Evolutionary conservation across 2,329 filamentous ascomycete genomes (phyloP).

Genomic region (Davidsoniella australis): DNA sequence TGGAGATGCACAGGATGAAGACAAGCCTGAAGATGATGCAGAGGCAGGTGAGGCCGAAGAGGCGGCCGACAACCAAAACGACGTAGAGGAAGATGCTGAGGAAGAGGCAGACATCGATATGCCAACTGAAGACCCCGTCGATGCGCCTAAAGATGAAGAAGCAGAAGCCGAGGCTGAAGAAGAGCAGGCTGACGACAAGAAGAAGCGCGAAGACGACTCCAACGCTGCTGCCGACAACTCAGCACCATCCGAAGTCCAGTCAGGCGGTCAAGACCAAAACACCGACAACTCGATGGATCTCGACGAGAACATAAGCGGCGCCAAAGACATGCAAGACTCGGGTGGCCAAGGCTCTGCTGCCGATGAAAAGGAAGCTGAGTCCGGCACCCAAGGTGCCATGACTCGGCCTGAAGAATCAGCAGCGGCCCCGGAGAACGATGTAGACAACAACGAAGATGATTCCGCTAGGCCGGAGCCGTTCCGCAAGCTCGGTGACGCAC

Average conservation of each 20-base stretch:
- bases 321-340: slow-evolving; percentile 46
- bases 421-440: slow-evolving; percentile 26
- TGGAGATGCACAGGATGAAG: slow-evolving; percentile 44
- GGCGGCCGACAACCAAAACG: slow-evolving; percentile 17
- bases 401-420: slow-evolving; percentile 30
- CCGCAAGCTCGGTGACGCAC: slow-evolving; percentile 82
- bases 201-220: slow-evolving; percentile 11
- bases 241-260: slow-evolving; percentile 32
- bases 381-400: slow-evolving; percentile 43
- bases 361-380: slow-evolving; percentile 44
- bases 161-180: slow-evolving; percentile 31
- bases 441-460: slow-evolving; percentile 27
- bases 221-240: slow-evolving; percentile 21
- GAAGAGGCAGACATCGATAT: slow-evolving; percentile 12
- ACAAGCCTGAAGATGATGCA: slow-evolving; percentile 34
- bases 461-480: slow-evolving; percentile 49
- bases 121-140: slow-evolving; percentile 14
- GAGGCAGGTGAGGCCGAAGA: slow-evolving; percentile 33
- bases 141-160: slow-evolving; percentile 19
- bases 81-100: slow-evolving; percentile 17
- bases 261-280: slow-evolving; percentile 34
- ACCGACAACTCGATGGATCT: slow-evolving; percentile 46
- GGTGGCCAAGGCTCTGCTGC: slow-evolving; percentile 49
- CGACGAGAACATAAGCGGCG: slow-evolving; percentile 41
- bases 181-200: slow-evolving; percentile 19